A percentile compares a stretch with the other conserved stretches of the same genome.
Conservation (phyloP, 2,329 filamentous ascomycete genomes). For the Leptographium galeiforme region DNA sequence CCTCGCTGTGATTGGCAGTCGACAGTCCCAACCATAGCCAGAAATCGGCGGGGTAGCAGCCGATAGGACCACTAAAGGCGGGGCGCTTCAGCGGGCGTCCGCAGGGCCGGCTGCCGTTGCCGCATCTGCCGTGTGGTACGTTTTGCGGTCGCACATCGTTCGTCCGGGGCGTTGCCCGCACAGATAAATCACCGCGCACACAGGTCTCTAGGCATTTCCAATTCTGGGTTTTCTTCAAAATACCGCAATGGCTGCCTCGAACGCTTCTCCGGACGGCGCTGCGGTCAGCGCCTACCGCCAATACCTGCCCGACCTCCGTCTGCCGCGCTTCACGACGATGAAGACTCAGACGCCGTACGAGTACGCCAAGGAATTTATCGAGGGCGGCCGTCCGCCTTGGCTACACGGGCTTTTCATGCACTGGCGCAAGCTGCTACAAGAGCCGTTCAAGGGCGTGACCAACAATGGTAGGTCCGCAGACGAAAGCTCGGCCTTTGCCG, state of each 20-base stretch:
- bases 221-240: too few relatives aligned
- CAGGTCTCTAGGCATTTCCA: too few relatives aligned
- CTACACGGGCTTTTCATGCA: slow-evolving; percentile 46
- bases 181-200: too few relatives aligned
- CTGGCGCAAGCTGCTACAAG: slow-evolving; percentile 44
- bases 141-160: too few relatives aligned
- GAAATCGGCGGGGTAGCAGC: background rate
- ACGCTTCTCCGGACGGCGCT: background rate
- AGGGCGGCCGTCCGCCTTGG: slow-evolving; percentile 50
- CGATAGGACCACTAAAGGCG: background rate
- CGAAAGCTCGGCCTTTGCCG: too few relatives aligned
- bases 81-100: background rate
- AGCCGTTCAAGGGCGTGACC: slow-evolving; percentile 60
- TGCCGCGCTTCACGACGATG: slow-evolving; percentile 49
- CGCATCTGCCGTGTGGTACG: background rate
- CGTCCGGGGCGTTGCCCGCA: too few relatives aligned
- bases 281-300: slow-evolving; percentile 24
- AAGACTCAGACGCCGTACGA: slow-evolving; percentile 47
- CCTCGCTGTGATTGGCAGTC: background rate
- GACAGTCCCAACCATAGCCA: too few relatives aligned
- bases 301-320: slow-evolving; percentile 48
- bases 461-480: slow-evolving; percentile 38
- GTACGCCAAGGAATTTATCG: slow-evolving; percentile 48
- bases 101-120: background rate
- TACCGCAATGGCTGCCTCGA: background rate